Evolutionary conservation across 1,139 yeast genomes (phyloP).

Genomic region (Sugiyamaella pinicola): DNA sequence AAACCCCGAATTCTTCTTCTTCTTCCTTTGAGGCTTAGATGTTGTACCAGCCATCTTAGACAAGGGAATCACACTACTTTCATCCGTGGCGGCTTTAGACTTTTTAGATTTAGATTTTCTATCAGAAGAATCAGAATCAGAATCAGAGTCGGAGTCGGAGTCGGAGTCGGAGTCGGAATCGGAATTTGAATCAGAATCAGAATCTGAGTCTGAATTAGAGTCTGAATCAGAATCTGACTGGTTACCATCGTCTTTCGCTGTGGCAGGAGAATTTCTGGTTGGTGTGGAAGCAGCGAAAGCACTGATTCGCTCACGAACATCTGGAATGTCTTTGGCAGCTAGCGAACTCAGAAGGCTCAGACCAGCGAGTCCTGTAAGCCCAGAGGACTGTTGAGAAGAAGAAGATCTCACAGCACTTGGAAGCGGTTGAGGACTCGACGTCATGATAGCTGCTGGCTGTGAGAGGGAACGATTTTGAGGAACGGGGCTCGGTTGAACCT

Average conservation of each 20-base stretch:
- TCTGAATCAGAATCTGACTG: constrained; percentile 51
- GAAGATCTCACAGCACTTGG: constrained; percentile 5
- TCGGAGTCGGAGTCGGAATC: constrained; percentile 51
- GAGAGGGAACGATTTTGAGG: neutral
- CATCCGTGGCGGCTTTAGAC: constrained; percentile 11
- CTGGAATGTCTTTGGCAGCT: constrained; percentile 21
- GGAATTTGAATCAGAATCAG: constrained; percentile 19
- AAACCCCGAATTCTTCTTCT: constrained; percentile 28
- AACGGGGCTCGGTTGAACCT: neutral
- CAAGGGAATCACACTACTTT: constrained; percentile 19
- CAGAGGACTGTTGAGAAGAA: neutral
- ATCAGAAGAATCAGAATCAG: constrained; percentile 14
- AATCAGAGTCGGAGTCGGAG: constrained; percentile 22
- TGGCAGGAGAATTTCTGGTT: constrained; percentile 31
- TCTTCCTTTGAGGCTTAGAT: constrained; percentile 16
- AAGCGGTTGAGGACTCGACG: neutral
- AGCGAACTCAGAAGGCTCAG: constrained; percentile 22
- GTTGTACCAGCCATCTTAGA: constrained; percentile 18
- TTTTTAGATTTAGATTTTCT: constrained; percentile 19
- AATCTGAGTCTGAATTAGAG: constrained; percentile 23
- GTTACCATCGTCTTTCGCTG: constrained; percentile 54
- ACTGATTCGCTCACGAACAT: constrained; percentile 20
- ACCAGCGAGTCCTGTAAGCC: constrained; percentile 9
- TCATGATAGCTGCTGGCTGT: neutral
- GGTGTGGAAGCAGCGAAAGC: constrained; percentile 33